Evolutionary conservation across 345 rosid species (phyloP).

Genomic region (Eucalyptus marginata): DNA sequence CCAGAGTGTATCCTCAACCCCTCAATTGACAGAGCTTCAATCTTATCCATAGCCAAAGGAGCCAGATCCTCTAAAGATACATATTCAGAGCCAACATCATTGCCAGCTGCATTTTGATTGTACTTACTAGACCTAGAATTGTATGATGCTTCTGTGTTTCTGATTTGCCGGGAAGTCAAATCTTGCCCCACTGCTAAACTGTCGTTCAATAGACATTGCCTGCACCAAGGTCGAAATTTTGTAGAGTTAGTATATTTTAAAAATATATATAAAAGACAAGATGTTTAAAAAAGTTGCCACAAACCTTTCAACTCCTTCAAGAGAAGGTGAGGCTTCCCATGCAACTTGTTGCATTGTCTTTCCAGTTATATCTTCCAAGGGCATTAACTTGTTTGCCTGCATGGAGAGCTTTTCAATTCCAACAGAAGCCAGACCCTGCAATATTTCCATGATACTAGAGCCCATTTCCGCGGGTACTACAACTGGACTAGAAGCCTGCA

Average conservation of each 20-base stretch:
- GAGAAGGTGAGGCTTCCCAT: constrained; percentile 55
- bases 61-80: constrained; percentile 94
- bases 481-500: constrained; percentile 94
- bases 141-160: constrained; percentile 20
- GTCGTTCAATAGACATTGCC: constrained; percentile 30
- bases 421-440: constrained; percentile 63
- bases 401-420: constrained; percentile 93
- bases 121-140: constrained; percentile 17
- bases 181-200: constrained; percentile 21
- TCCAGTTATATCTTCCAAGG: constrained; percentile 86
- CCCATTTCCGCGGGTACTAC: constrained; percentile 99
- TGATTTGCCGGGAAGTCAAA: constrained; percentile 11
- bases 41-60: constrained; percentile 95
- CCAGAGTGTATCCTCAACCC: constrained; percentile 93
- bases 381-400: constrained; percentile 92
- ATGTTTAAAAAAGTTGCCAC: neutral
- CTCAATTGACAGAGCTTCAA: constrained; percentile 92
- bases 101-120: constrained; percentile 18
- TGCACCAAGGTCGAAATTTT: constrained; percentile 12
- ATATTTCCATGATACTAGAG: constrained; percentile 56
- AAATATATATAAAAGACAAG: neutral
- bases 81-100: constrained; percentile 45
- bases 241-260: neutral
- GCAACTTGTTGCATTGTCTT: constrained; percentile 79
- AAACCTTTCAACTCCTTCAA: constrained; percentile 52